These are phyloP conservation scores for Cordyceps javanica DNA, from an alignment of 2,329 filamentous ascomycete species.

Conservation along the genomic window DNA sequence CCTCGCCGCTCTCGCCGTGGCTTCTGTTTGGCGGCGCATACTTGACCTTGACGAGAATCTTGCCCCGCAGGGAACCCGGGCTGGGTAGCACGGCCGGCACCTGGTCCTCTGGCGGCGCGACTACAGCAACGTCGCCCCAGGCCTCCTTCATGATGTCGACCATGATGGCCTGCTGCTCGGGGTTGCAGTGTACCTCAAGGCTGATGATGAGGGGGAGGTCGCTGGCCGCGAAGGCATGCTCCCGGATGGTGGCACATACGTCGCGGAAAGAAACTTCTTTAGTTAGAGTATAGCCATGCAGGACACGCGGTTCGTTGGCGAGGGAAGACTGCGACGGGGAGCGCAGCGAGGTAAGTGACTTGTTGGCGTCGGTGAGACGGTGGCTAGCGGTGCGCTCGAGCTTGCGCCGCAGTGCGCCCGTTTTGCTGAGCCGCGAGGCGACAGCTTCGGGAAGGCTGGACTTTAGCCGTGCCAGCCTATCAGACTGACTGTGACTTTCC, in stretches of 20 bases:
- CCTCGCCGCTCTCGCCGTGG: conserved; percentile 17
- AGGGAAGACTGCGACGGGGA: conserved; percentile 20
- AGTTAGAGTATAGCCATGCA: conserved; percentile 87
- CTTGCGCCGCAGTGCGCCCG: conserved; percentile 38
- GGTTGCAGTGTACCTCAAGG: conserved; percentile 80
- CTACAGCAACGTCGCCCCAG: conserved; percentile 57
- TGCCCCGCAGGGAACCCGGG: conserved; percentile 63
- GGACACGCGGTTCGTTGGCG: conserved; percentile 63
- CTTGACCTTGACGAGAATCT: conserved; percentile 82
- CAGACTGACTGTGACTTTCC: conserved; percentile 58
- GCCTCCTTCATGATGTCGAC: conserved; percentile 83
- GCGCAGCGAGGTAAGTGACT: neutral
- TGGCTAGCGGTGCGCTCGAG: conserved; percentile 29
- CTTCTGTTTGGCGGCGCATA: conserved; percentile 44
- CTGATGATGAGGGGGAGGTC: conserved; percentile 89
- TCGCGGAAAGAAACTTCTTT: conserved; percentile 80
- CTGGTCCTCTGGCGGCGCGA: conserved; percentile 52
- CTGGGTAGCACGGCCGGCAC: conserved; percentile 53
- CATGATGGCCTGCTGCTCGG: conserved; percentile 82
- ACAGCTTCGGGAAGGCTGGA: conserved; percentile 44
- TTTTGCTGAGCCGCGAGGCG: conserved; percentile 41
- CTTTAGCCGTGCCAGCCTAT: conserved; percentile 58
- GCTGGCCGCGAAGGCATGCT: conserved; percentile 68
- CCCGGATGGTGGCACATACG: conserved; percentile 73
- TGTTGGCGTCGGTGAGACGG: conserved; percentile 16